Evolutionary conservation across 2,329 filamentous ascomycete species (phyloP), one percentile per base, ranked within the genome.

Genomic region (Polytolypa hystricis): DNA sequence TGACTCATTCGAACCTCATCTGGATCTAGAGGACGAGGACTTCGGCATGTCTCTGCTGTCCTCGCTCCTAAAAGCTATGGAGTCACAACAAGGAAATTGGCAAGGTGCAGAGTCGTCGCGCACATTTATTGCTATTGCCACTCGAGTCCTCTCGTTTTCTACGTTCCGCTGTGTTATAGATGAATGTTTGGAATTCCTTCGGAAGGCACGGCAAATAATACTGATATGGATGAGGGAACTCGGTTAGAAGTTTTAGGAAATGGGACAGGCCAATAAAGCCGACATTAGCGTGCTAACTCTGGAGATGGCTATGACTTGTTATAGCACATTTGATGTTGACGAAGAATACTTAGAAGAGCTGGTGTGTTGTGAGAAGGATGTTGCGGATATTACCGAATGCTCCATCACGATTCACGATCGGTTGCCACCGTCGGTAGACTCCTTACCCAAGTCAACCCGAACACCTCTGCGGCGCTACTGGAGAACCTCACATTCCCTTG

Each of bases 51-150:
- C 37, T 3, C 45, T 72, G 1, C 32, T 70, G 0, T 9, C 14
- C 0, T 47, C 48, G 3, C 39, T 74, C 1, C 7, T 47, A 0
- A 41, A 52, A 0, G 52, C 55, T 0, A 38, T 63, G 1, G 34
- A 36, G 0, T 55, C 55, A 0, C 57, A 71, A 6, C 51, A 65
- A 39, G 55, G 59, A n/a, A 75, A 72, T 36, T 75, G 71, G 71
- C 58, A 72, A 39, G 65, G 64, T 2, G 60, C 56, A 10, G 42
- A 56, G 20, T 60, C 64, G 0, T 44, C 70, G 3, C 50, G 58
- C 4, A 52, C 47, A 0, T 61, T 71, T 8, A 50, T 65, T 1
- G 45, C 52, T 2, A 43, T 77, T 2, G 46, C 60, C 2, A 48
- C 56, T n/a, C 56, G 69, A 8, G 20, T 73, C 0, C 44, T 72